Base-by-base conservation (phyloP, 768 basidiomycete genomes). In the Asterophora lycoperdoides region DNA sequence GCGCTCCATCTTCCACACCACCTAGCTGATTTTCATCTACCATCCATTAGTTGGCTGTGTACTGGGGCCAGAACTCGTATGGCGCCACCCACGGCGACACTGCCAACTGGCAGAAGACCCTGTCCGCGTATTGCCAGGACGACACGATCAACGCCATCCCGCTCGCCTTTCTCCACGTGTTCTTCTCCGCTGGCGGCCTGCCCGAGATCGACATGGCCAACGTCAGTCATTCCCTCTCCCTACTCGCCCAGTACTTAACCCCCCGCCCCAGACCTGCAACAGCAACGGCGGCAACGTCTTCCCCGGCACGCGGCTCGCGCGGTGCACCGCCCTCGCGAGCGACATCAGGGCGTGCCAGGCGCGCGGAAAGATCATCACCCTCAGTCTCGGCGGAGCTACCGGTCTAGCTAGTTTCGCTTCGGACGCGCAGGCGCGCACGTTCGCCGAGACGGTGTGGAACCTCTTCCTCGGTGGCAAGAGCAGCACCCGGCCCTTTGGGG, bases 21-120 rank as follows among this genome's bases (percentile, higher is more conserved):
- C 34, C 10, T 41, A 23, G 19, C 28, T 48, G 9, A 54, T 11
- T 26, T 29, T 23, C 17, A 2, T 19, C n/a, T n/a, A n/a, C n/a
- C n/a, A n/a, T n/a, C n/a, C 11, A 33, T 29, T 15, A 83, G 82
- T 70, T 81, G 36, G 81, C 69, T 32, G 76, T 81, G 79, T 82
- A 84, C 61, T 86, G 81, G 79, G 86, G 85, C 47, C 83, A 87
- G 63, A 82, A 86, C 56, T 84, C 84, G 0, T 83, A 84, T 52
- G 84, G 86, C 26, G 84, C 83, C 8, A 69, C 67, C 7, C 72
- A 76, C 50, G 56, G 60, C 18, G 72, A 81, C 52, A 61, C 71
- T 2, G 69, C 76, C 17, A 69, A 80, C 54, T 84, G 66, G 47
- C 83, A 86, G 66, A 73, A 83, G 59, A 65, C 74, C 0, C 66